Evolutionary conservation across 129 eudicot species (phyloP).

Genomic region (Lactuca saligna): DNA sequence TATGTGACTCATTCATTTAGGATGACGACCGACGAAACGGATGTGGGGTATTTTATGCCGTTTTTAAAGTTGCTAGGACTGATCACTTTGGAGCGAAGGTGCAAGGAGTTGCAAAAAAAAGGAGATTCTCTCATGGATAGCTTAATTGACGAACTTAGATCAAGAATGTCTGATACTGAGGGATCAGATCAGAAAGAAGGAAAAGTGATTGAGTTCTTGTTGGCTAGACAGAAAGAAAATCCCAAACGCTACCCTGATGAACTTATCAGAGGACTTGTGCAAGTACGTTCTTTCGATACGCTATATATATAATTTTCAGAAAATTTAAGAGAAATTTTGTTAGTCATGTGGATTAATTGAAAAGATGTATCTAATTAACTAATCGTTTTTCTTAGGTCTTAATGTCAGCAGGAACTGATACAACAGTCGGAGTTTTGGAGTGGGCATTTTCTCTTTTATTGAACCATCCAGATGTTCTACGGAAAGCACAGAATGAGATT

Average conservation of each 20-base stretch:
- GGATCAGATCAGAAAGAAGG: constrained; percentile 14
- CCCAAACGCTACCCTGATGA: constrained; percentile 46
- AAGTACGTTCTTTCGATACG: constrained; percentile 33
- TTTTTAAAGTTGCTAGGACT: constrained; percentile 41
- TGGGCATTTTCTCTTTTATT: constrained; percentile 35
- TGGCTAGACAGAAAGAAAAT: constrained; percentile 42
- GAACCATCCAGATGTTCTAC: constrained; percentile 33
- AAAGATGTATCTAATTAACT: neutral
- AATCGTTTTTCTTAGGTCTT: constrained; percentile 19
- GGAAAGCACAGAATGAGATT: constrained; percentile 33
- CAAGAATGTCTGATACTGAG: neutral
- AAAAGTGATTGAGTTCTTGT: constrained; percentile 49
- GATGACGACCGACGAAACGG: constrained; percentile 28
- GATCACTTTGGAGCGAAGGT: constrained; percentile 35
- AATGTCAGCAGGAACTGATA: constrained; percentile 31
- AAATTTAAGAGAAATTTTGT: too few relatives aligned
- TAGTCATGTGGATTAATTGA: neutral
- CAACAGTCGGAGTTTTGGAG: constrained; percentile 25
- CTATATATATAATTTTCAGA: neutral
- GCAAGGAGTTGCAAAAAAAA: constrained; percentile 32
- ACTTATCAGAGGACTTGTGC: constrained; percentile 50
- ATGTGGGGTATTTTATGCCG: constrained; percentile 50
- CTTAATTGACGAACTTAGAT: constrained; percentile 36
- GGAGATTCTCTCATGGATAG: constrained; percentile 40
- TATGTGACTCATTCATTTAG: constrained; percentile 32